Evolutionary conservation across 2,329 filamentous ascomycete genomes (phyloP), one percentile per base, ranked within the genome.

Genomic region (Cercospora sojina): DNA sequence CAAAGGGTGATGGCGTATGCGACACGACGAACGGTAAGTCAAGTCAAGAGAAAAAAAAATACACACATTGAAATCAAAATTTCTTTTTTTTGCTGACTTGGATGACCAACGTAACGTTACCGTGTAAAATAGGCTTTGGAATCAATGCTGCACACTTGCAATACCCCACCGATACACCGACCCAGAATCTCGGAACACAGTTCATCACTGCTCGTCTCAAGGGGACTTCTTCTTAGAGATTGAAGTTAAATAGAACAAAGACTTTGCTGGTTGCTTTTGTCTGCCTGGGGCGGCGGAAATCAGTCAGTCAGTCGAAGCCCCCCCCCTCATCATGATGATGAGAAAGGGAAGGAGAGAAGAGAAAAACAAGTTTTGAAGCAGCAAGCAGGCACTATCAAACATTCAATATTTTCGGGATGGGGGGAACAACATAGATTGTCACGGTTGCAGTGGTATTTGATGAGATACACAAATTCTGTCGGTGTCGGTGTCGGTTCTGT

Each of bases 1-100:
- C 35, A 78, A n/a, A n/a, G 74, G 77, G 76, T 13, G 77, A 79
- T 67, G 76, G 76, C 31, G 75, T 79, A 5, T 79, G 77, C 66
- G 77, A 78, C 47, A 77, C 77, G 32, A 73, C 70, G 2, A 65
- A 78, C 57, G 60, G 59, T 29, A 13, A 29, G 31, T n/a, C n/a
- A n/a, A n/a, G n/a, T n/a, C n/a, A n/a, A n/a, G n/a, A n/a, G n/a
- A n/a, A n/a, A n/a, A n/a, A n/a, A n/a, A n/a, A n/a, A n/a, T n/a
- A n/a, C n/a, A n/a, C n/a, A n/a, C n/a, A n/a, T n/a, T n/a, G n/a
- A n/a, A n/a, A n/a, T n/a, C n/a, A n/a, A n/a, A n/a, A n/a, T n/a
- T n/a, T n/a, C n/a, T n/a, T n/a, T n/a, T n/a, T n/a, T n/a, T n/a
- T 13, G 20, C 20, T 23, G 20, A 25, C 47, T 27, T 23, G 18